These are phyloP conservation scores for Geotrichum aggregatum DNA, from an alignment of 1,139 yeast genomes.

Conservation along the genomic window DNA sequence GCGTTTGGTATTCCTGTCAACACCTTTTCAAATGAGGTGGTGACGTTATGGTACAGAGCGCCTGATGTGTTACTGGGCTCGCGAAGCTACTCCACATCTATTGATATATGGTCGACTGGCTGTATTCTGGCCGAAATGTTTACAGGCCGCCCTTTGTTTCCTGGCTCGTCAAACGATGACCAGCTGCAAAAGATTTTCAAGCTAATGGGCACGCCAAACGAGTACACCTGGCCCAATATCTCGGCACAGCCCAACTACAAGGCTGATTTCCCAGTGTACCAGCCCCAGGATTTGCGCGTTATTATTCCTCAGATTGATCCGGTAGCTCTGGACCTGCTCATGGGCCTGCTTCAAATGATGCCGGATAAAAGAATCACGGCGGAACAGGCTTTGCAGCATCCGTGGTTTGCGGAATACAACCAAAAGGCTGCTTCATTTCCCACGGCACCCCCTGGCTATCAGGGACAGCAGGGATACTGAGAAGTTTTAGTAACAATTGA, in stretches of 20 bases:
- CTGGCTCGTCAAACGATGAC: conserved; percentile 95
- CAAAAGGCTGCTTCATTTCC: conserved; percentile 15
- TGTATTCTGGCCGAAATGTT: conserved; percentile 98
- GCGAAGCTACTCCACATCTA: conserved; percentile 89
- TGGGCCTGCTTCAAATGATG: conserved; percentile 77
- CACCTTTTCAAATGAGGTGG: conserved; percentile 95
- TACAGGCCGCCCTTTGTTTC: conserved; percentile 94
- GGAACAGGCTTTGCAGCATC: conserved; percentile 86
- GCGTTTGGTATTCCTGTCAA: conserved; percentile 98
- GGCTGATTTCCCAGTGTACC: conserved; percentile 69
- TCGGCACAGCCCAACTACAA: conserved; percentile 81
- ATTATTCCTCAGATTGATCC: conserved; percentile 75
- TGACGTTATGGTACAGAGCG: conserved; percentile 96
- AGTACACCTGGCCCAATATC: conserved; percentile 93
- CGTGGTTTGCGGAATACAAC: conserved; percentile 83
- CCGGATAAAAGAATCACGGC: conserved; percentile 92
- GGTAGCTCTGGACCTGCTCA: conserved; percentile 72
- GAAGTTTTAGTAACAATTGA: neutral
- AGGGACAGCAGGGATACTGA: conserved; percentile 12
- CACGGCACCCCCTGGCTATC: conserved; percentile 14
- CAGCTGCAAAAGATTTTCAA: conserved; percentile 85
- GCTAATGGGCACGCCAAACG: conserved; percentile 94
- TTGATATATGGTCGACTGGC: conserved; percentile 98
- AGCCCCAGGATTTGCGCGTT: conserved; percentile 77
- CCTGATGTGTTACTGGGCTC: conserved; percentile 96